Conservation (phyloP, 371 early-diverging fungal genomes). For the Choanephora cucurbitarum region DNA sequence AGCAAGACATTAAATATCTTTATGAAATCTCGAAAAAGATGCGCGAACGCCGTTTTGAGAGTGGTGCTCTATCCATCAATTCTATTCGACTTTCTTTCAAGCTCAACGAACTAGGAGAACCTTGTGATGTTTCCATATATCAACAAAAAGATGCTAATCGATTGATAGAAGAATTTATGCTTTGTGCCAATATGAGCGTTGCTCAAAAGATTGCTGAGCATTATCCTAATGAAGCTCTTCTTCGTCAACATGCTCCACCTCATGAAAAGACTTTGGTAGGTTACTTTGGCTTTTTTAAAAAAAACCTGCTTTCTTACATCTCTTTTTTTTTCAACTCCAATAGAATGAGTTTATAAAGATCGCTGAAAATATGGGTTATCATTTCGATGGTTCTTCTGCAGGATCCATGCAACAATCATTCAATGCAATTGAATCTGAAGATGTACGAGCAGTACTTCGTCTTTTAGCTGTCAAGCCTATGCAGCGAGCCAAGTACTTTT, state of each 20-base stretch:
- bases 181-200: slow-evolving; percentile 97
- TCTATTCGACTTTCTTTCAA: slow-evolving; percentile 77
- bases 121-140: slow-evolving; percentile 71
- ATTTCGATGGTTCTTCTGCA: slow-evolving; percentile 45
- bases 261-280: slow-evolving; percentile 62
- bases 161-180: slow-evolving; percentile 99
- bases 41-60: slow-evolving; percentile 77
- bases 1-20: slow-evolving; percentile 43
- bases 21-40: slow-evolving; percentile 67
- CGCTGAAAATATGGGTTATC: slow-evolving; percentile 49
- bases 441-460: slow-evolving; percentile 55
- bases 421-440: slow-evolving; percentile 58
- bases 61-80: slow-evolving; percentile 85
- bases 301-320: no score
- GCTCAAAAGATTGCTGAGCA: slow-evolving; percentile 85
- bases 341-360: slow-evolving; percentile 56
- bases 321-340: background rate
- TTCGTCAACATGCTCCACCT: slow-evolving; percentile 87
- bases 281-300: background rate
- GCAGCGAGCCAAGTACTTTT: slow-evolving; percentile 95
- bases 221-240: slow-evolving; percentile 90
- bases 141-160: slow-evolving; percentile 92
- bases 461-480: slow-evolving; percentile 84
- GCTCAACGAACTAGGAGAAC: slow-evolving; percentile 72
- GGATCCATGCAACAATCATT: slow-evolving; percentile 73